Evolutionary conservation across 148 eudicot species (phyloP).

Genomic region (Mesembryanthemum crystallinum): DNA sequence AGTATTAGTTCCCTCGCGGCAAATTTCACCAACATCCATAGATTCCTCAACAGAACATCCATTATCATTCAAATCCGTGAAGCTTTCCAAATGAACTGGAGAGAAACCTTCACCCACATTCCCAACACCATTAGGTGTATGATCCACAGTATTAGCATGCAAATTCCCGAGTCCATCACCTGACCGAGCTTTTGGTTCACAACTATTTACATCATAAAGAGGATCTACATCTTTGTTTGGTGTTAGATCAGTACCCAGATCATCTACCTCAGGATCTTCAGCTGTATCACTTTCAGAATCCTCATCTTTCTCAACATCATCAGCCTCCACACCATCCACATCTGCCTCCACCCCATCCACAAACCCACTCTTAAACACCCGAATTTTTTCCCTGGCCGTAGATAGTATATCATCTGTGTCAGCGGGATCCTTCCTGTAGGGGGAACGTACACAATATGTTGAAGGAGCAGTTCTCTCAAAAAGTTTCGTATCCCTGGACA

Average conservation of each 20-base stretch:
- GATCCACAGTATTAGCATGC: slow-evolving; percentile 18
- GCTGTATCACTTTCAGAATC: slow-evolving; percentile 83
- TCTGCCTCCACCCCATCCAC: slow-evolving; percentile 63
- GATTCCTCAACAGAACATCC: slow-evolving; percentile 37
- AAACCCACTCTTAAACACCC: slow-evolving; percentile 53
- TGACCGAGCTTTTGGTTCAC: slow-evolving; percentile 24
- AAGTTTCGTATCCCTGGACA: slow-evolving; percentile 89
- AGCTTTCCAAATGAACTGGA: slow-evolving; percentile 31
- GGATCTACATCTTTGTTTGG: slow-evolving; percentile 34
- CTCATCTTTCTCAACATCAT: slow-evolving; percentile 74
- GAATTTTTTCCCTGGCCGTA: slow-evolving; percentile 72
- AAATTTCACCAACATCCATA: slow-evolving; percentile 29
- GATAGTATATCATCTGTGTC: slow-evolving; percentile 64
- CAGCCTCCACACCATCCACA: slow-evolving; percentile 55
- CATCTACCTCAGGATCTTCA: slow-evolving; percentile 83
- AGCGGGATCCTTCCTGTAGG: slow-evolving; percentile 77
- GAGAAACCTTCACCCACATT: slow-evolving; percentile 28
- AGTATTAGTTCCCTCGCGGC: slow-evolving; percentile 26
- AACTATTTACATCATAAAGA: slow-evolving; percentile 29
- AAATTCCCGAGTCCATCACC: slow-evolving; percentile 35
- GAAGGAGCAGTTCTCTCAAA: slow-evolving; percentile 97
- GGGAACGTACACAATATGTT: slow-evolving; percentile 77
- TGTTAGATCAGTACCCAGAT: slow-evolving; percentile 46
- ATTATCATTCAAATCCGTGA: slow-evolving; percentile 30
- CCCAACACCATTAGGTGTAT: slow-evolving; percentile 29